A percentile compares a stretch with the other conserved stretches of the same genome.
Conservation (phyloP, 129 eudicot genomes). For the Kitagawia praeruptora region DNA sequence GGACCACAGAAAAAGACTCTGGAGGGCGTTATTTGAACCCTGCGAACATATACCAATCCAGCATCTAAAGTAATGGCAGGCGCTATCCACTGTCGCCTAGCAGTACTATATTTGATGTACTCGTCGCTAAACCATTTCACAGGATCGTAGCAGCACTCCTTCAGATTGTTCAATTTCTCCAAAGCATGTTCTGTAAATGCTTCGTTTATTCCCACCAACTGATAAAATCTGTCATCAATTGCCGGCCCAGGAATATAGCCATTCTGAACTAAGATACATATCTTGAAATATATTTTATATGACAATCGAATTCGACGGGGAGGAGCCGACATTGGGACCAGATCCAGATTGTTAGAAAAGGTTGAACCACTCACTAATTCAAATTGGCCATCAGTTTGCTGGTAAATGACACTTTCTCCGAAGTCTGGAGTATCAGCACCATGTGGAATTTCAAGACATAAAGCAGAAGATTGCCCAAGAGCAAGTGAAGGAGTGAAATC, state of each 20-base stretch:
- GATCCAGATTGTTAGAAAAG: conserved; percentile 32
- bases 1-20: conserved; percentile 56
- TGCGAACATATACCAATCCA: conserved; percentile 46
- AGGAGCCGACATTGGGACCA: conserved; percentile 69
- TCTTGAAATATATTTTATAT: conserved; percentile 44
- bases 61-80: conserved; percentile 35
- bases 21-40: conserved; percentile 60
- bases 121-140: conserved; percentile 39
- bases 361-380: conserved; percentile 31
- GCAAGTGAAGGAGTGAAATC: conserved; percentile 55
- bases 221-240: conserved; percentile 43
- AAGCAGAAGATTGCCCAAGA: conserved; percentile 72
- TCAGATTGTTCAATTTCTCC: conserved; percentile 44
- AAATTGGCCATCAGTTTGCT: conserved; percentile 37
- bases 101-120: conserved; percentile 16
- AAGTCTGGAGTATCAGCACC: conserved; percentile 43
- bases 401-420: conserved; percentile 32
- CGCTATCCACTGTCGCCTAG: conserved; percentile 15
- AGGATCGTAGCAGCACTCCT: conserved; percentile 45
- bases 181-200: conserved; percentile 50
- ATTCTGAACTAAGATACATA: conserved; percentile 61
- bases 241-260: conserved; percentile 81
- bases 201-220: conserved; percentile 22
- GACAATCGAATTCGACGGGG: conserved; percentile 41
- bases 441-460: conserved; percentile 63